Evolutionary conservation across 805 yeast species (phyloP).

Genomic region (Kazachstania psychrophila): DNA sequence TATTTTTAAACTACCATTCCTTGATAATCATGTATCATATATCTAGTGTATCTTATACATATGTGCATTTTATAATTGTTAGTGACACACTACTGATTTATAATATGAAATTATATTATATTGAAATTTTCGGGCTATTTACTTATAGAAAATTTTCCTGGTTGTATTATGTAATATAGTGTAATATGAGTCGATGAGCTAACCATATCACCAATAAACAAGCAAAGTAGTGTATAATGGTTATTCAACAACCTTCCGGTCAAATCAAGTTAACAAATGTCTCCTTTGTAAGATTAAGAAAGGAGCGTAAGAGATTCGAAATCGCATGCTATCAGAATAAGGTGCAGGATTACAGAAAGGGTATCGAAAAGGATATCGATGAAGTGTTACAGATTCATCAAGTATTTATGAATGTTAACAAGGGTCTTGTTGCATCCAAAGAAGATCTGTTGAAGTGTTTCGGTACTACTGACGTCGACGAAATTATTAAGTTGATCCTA

Average conservation of each 20-base stretch:
- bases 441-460: conserved; percentile 71
- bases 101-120: too few species aligned
- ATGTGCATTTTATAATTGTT: too few species aligned
- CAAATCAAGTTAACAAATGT: conserved; percentile 91
- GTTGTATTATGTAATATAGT: too few species aligned
- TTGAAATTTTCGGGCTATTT: too few species aligned
- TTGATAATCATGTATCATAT: too few species aligned
- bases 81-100: too few species aligned
- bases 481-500: conserved; percentile 70
- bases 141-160: too few species aligned
- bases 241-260: conserved; percentile 78
- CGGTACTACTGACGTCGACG: conserved; percentile 65
- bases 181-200: too few species aligned
- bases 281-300: conserved; percentile 81
- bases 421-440: conserved; percentile 85
- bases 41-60: too few species aligned
- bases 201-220: too few species aligned
- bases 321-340: conserved; percentile 95
- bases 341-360: conserved; percentile 81
- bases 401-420: conserved; percentile 84
- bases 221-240: too few species aligned
- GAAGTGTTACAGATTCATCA: conserved; percentile 96
- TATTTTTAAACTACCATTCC: too few species aligned
- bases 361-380: conserved; percentile 76
- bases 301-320: conserved; percentile 86